Conservation (phyloP, 768 basidiomycete species). For the Mycena albidolilacea region DNA sequence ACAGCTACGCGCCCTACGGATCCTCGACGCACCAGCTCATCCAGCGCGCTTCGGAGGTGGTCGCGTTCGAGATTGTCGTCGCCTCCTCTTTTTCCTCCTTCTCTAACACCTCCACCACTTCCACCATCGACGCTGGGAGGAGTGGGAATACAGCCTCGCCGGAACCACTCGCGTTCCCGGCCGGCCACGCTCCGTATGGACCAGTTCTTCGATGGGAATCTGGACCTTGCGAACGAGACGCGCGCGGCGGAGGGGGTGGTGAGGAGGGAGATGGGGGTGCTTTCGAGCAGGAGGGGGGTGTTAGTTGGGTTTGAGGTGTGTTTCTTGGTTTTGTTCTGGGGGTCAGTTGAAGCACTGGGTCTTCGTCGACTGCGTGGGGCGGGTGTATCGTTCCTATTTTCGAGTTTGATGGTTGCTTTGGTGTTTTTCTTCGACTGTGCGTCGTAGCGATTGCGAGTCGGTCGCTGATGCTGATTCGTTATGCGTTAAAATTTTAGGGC, state of each 20-base stretch:
- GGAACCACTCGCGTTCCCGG: conserved; percentile 73
- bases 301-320: conserved; percentile 70
- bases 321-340: background rate
- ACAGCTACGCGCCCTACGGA: conserved; percentile 46
- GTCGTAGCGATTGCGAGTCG: no score
- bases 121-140: no score
- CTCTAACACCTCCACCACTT: no score
- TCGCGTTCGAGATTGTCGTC: conserved; percentile 66
- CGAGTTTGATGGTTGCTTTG: no score
- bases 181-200: conserved; percentile 80
- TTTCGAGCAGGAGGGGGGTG: conserved; percentile 61
- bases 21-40: conserved; percentile 69
- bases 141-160: conserved; percentile 27
- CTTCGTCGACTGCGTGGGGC: no score
- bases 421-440: no score
- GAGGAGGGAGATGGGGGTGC: conserved; percentile 61
- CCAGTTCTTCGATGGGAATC: conserved; percentile 75
- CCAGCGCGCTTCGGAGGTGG: conserved; percentile 72
- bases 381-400: no score
- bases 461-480: no score
- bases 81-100: no score
- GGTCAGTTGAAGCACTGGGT: background rate
- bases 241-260: conserved; percentile 56
- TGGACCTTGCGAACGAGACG: conserved; percentile 59
- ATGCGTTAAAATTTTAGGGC: conserved; percentile 54